Conservation (phyloP, 306 rosid species). For the Comarum palustre region DNA sequence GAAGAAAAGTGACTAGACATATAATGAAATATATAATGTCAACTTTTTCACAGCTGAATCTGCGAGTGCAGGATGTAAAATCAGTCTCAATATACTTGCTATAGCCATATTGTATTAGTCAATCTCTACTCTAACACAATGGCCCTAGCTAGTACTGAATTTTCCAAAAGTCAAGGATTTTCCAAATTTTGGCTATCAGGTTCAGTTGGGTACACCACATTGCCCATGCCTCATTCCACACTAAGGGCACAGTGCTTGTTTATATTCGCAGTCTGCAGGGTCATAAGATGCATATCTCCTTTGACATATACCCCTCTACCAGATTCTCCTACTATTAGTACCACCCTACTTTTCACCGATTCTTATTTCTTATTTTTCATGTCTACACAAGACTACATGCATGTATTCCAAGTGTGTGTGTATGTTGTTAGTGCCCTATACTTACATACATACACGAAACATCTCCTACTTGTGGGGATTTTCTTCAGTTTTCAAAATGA, state of each 20-base stretch:
- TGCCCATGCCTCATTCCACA: conserved; percentile 4
- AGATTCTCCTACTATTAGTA: not conserved
- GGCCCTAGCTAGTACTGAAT: conserved; percentile 19
- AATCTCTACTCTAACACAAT: conserved; percentile 37
- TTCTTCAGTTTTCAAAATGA: no score
- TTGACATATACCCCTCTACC: not conserved
- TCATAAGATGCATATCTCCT: not conserved
- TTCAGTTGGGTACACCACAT: conserved; percentile 12
- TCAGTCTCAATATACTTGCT: conserved; percentile 1
- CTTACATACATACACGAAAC: no score
- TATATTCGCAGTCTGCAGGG: not conserved
- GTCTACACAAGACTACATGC: not conserved
- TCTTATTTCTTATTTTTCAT: not conserved
- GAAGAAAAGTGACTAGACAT: not conserved
- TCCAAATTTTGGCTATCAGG: conserved; percentile 18
- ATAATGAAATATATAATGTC: not conserved
- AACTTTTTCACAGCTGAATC: not conserved
- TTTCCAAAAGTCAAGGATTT: conserved; percentile 23
- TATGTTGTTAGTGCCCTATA: no score
- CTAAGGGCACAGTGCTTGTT: not conserved
- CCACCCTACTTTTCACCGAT: not conserved
- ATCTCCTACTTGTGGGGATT: no score
- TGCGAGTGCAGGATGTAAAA: conserved; percentile 17
- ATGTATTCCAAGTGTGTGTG: not conserved
- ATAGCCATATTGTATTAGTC: conserved; percentile 46